Evolutionary conservation across 176 grass and related monocot genomes (phyloP).

Genomic region (Pontederia crassipes): DNA sequence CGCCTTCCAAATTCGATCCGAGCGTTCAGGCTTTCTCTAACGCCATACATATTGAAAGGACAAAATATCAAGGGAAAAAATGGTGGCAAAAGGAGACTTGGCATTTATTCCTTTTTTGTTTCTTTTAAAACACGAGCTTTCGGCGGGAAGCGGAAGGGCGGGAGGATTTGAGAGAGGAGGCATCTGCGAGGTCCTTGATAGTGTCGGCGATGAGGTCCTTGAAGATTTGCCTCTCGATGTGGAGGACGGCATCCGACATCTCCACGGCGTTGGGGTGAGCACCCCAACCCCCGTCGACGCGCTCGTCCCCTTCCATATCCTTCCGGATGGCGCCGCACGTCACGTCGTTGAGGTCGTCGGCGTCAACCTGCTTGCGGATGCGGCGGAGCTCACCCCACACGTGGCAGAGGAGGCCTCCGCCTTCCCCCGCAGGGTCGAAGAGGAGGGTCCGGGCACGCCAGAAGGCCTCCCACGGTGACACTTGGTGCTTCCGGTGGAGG

Average conservation of each 20-base stretch:
- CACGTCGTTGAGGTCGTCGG: background rate
- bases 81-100: no score
- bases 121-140: conserved; percentile 63
- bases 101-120: no score
- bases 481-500: conserved; percentile 12
- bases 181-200: conserved; percentile 65
- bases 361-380: background rate
- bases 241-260: conserved; percentile 27
- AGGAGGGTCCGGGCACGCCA: background rate
- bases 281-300: background rate
- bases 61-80: no score
- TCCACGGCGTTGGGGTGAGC: background rate
- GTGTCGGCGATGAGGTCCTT: conserved; percentile 80
- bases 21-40: no score
- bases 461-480: conserved; percentile 13
- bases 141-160: conserved; percentile 32
- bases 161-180: background rate
- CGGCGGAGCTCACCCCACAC: background rate
- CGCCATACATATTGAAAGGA: no score
- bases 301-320: background rate
- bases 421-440: background rate
- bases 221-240: conserved; percentile 77
- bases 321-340: background rate
- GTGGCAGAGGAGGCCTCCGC: background rate
- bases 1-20: no score